phyloP scores from a whole-genome alignment of 495 filamentous ascomycete species.

The Alectoria sarmentosa region DNA sequence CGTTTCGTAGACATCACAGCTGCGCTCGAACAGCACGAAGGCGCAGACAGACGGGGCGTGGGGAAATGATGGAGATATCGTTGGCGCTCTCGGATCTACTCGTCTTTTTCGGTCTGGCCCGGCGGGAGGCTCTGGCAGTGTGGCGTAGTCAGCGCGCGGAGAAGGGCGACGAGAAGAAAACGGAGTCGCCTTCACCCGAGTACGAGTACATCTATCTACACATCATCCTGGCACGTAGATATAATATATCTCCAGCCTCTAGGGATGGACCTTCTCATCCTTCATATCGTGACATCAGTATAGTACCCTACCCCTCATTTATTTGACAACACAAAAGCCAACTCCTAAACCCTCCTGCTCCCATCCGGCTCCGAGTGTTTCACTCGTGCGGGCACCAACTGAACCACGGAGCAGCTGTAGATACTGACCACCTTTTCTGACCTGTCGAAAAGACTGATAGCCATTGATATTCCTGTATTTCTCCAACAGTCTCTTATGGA shows the following conservation, averaged over 20 bases:
- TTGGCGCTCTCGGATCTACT: background rate
- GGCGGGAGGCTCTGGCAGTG: background rate
- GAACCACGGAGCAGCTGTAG: background rate
- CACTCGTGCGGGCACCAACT: background rate
- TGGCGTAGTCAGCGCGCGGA: background rate
- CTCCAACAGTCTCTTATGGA: background rate
- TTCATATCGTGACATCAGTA: background rate
- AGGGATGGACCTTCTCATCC: background rate
- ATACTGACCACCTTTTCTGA: background rate
- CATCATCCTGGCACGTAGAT: background rate
- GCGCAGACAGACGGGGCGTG: background rate
- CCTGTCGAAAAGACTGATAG: background rate
- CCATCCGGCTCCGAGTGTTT: background rate
- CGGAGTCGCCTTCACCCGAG: background rate
- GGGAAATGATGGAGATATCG: background rate
- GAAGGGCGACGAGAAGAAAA: background rate
- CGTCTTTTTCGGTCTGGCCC: background rate
- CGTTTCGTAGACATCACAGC: background rate
- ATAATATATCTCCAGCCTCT: background rate
- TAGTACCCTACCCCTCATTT: background rate
- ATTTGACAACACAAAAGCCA: background rate
- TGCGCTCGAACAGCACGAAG: background rate
- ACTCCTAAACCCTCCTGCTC: background rate
- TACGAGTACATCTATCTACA: background rate
- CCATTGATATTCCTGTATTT: background rate